These are phyloP conservation scores for Sutorius eximius DNA, from an alignment of 1,284 basidiomycete genomes.

Conservation along the genomic window DNA sequence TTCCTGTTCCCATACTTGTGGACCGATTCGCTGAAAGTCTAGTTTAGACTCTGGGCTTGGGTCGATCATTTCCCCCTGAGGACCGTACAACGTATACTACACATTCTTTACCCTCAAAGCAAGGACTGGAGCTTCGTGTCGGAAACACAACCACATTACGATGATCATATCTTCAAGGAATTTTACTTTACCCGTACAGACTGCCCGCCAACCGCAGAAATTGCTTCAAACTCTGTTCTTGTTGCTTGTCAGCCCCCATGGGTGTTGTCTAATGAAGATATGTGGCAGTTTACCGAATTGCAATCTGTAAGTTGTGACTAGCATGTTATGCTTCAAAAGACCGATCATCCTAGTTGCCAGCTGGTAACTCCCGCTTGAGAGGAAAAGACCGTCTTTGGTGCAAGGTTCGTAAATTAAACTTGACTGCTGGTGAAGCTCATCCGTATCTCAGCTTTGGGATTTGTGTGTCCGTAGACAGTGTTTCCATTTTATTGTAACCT, in stretches of 20 bases:
- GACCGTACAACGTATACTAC: constrained; percentile 45
- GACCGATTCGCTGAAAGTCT: neutral
- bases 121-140: constrained; percentile 34
- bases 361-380: constrained; percentile 27
- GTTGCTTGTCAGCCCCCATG: constrained; percentile 50
- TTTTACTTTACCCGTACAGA: constrained; percentile 38
- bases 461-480: constrained; percentile 40
- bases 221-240: constrained; percentile 35
- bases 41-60: constrained; percentile 40
- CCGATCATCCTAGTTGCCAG: constrained; percentile 27
- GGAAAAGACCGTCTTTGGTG: constrained; percentile 45
- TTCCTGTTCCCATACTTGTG: neutral
- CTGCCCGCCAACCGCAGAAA: constrained; percentile 22
- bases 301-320: constrained; percentile 32
- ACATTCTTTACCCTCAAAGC: constrained; percentile 40
- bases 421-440: constrained; percentile 8
- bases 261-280: constrained; percentile 43
- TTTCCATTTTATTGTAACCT: constrained; percentile 47
- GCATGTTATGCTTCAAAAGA: neutral
- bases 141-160: constrained; percentile 32
- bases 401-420: constrained; percentile 37
- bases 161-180: constrained; percentile 37
- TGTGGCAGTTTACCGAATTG: constrained; percentile 40
- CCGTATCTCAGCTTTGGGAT: constrained; percentile 43
- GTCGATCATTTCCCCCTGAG: constrained; percentile 42